Percentiles rank a stretch among this genome's conserved stretches.
Conservation (phyloP, 164 flowering plant species). For the Santalum album region DNA sequence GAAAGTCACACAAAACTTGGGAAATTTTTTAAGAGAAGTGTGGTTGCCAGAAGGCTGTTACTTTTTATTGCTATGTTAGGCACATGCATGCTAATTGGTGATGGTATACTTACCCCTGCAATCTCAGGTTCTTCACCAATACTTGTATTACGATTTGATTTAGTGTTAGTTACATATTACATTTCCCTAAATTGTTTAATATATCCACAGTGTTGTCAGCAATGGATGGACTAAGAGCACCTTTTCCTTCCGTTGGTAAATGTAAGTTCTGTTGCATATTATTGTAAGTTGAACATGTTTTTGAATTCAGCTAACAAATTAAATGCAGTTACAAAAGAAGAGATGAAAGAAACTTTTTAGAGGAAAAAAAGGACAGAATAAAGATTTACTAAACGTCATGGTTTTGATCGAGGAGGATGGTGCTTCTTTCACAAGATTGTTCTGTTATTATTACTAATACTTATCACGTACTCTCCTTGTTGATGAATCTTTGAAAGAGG, state of each 20-base stretch:
- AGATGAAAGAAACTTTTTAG: no score
- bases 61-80: conserved; percentile 77
- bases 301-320: no score
- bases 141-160: neutral
- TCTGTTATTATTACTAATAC: no score
- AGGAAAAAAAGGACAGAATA: no score
- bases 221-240: conserved; percentile 68
- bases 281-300: no score
- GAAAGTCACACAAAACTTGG: conserved; percentile 33
- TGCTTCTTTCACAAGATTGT: no score
- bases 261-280: conserved; percentile 31
- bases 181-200: neutral
- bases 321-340: no score
- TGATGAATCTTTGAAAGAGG: no score
- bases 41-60: conserved; percentile 60
- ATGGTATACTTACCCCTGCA: conserved; percentile 87
- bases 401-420: no score
- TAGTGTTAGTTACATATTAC: neutral
- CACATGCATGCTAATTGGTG: conserved; percentile 87
- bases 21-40: conserved; percentile 46
- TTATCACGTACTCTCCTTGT: no score
- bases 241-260: conserved; percentile 56
- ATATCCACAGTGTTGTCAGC: conserved; percentile 65
- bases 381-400: no score
- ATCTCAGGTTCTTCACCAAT: conserved; percentile 55